Evolutionary conservation across 225 moss, liverwort and hornwort genomes (phyloP), one percentile per base, ranked within the genome.

Genomic region (Asterella californica): DNA sequence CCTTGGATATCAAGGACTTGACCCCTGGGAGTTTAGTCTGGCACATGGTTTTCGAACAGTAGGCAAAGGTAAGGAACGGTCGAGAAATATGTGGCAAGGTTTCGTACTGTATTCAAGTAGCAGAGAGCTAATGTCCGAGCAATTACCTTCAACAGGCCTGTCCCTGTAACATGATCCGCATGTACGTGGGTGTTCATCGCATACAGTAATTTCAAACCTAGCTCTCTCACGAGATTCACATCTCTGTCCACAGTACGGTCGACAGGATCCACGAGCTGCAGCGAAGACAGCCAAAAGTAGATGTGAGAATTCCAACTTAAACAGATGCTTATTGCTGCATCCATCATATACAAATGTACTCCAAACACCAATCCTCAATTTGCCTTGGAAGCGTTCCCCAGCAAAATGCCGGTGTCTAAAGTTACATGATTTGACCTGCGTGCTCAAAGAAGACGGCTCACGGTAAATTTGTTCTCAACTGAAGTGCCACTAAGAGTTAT

Each of bases 91-190:
- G 0, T 50, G 15, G 14, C 27, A 27, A 29, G 48, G 6, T 0
- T 48, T 7, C 24, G 19, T 21, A 47, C 19, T 9, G 34, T 38
- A 12, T 12, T 6, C 8, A 76, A 11, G 34, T 54, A 2, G 19
- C 29, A 75, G 33, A 48, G 42, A 42, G 42, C 42, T 42, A 42
- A 42, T 7, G 65, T 61, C 80, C 79, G 54, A 57, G 77, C 81
- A 82, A 83, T 84, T 27, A 90, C 93, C 90, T 96, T 96, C 85
- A 96, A 87, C 81, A 94, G 85, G 46, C 96, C 94, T 11, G 91
- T 94, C 74, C 96, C 96, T n/a, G 94, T 96, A 78, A 96, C 81
- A 79, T 96, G 96, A 83, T 96, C 94, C 45, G 96, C 96, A 81
- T 96, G 94, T 57, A 96, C 94, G 75, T 96, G 96, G 4, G 96